Conservation (phyloP, 257 asterid genomes). For the Solanum lycopersicoides region DNA sequence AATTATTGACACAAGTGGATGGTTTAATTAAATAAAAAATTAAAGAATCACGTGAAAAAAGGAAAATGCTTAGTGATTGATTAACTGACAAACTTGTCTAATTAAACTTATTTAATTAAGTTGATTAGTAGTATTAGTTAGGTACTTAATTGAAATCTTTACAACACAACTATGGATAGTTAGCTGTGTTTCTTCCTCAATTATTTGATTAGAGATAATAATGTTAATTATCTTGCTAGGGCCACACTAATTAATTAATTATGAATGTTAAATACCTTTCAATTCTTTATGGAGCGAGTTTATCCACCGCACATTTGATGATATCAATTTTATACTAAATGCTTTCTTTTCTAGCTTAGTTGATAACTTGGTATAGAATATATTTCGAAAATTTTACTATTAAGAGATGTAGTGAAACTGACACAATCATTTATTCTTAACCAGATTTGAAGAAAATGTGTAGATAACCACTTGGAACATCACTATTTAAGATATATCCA, state of each 20-base stretch:
- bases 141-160: background rate
- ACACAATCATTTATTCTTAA: too few relatives aligned
- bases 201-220: background rate
- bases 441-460: background rate
- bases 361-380: background rate
- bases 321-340: too few relatives aligned
- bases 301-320: background rate
- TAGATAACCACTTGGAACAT: background rate
- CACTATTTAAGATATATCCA: background rate
- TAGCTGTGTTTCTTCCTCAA: background rate
- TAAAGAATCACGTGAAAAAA: slow-evolving; percentile 18
- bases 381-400: background rate
- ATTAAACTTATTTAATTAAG: slow-evolving; percentile 8
- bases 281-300: background rate
- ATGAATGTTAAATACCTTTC: background rate
- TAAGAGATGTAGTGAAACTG: background rate
- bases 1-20: background rate
- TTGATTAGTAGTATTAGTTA: background rate
- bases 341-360: too few relatives aligned
- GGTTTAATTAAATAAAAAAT: background rate
- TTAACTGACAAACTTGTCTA: slow-evolving; percentile 39
- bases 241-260: background rate
- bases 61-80: slow-evolving; percentile 18
- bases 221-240: background rate
- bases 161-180: background rate